These are phyloP conservation scores for Saitozyma sp. DNA, from an alignment of 768 basidiomycete species.

Conservation along the genomic window DNA sequence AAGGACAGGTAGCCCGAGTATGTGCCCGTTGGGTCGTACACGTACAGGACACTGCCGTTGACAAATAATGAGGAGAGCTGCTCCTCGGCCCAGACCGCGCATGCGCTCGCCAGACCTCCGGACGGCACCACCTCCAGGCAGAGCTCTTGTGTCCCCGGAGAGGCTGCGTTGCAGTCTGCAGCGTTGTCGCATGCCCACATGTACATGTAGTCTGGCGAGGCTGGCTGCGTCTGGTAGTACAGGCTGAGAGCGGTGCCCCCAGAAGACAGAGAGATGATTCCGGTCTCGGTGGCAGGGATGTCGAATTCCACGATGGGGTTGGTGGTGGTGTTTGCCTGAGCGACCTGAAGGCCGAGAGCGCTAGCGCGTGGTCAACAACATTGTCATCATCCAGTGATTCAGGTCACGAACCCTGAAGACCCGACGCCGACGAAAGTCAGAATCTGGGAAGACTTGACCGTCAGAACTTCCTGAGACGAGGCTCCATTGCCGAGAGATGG, in stretches of 20 bases:
- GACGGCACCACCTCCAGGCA: not conserved
- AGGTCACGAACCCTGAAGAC: not conserved
- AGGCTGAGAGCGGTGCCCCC: not conserved
- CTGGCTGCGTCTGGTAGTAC: not conserved
- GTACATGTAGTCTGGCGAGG: not conserved
- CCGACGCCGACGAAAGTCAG: slow-evolving; percentile 2
- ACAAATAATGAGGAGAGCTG: not conserved
- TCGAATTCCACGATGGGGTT: not conserved
- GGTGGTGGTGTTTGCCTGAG: not conserved
- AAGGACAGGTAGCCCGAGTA: too few species aligned
- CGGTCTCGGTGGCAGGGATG: not conserved
- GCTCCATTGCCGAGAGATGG: not conserved
- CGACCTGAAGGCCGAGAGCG: not conserved
- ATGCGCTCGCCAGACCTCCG: not conserved
- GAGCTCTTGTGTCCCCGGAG: not conserved
- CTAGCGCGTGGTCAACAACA: too few species aligned
- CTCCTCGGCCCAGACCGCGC: not conserved
- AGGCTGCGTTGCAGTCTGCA: not conserved
- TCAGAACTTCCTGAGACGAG: not conserved
- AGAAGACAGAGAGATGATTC: not conserved
- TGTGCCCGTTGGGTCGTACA: slow-evolving; percentile 1
- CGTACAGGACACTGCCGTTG: not conserved
- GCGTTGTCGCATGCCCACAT: not conserved
- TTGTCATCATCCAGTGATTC: not conserved
- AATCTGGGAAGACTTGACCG: not conserved